Evolutionary conservation across 2,329 filamentous ascomycete species (phyloP), one percentile per base, ranked within the genome.

Genomic region (Corinectria fuckeliana): DNA sequence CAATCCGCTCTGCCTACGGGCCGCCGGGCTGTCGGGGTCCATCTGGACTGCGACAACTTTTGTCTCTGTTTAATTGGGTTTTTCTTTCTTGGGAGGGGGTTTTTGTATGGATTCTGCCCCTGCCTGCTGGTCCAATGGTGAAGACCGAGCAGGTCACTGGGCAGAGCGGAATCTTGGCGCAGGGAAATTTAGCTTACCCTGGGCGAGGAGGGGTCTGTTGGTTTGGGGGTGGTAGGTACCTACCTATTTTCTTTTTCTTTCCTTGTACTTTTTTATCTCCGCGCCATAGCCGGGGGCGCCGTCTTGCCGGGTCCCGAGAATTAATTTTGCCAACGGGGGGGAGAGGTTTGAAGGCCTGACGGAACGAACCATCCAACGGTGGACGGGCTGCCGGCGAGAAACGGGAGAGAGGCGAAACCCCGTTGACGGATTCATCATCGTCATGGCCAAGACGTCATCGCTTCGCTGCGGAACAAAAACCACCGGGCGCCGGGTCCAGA

Each of bases 291-390:
- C 68, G 66, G 62, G 18, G 20, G 3, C 25, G 55, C 56, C 55
- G 55, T 52, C 26, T 64, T 62, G 62, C 62, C 62, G 62, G 62
- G 52, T 64, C 56, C 62, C 62, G 62, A 64, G 60, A 59, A 2
- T 34, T 16, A n/a, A 8, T 34, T 23, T 23, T n/a, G 32, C 49
- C 21, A 26, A 23, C 23, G n/a, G 32, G 47, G 20, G 13, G 16
- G 28, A 28, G 30, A 9, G 20, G 26, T 16, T 49, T 11, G 13
- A 38, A 50, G 32, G 20, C 47, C 32, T 38, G 21, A 25, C 18
- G n/a, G n/a, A n/a, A n/a, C n/a, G n/a, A n/a, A n/a, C n/a, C n/a
- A n/a, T n/a, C n/a, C n/a, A n/a, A n/a, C n/a, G n/a, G n/a, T n/a
- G n/a, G n/a, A n/a, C n/a, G n/a, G n/a, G n/a, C n/a, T n/a, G 41